A percentile compares a stretch with the other conserved stretches of the same genome.
phyloP scores from a whole-genome alignment of 2,329 filamentous ascomycete genomes.

The Aureobasidium pullulans region DNA sequence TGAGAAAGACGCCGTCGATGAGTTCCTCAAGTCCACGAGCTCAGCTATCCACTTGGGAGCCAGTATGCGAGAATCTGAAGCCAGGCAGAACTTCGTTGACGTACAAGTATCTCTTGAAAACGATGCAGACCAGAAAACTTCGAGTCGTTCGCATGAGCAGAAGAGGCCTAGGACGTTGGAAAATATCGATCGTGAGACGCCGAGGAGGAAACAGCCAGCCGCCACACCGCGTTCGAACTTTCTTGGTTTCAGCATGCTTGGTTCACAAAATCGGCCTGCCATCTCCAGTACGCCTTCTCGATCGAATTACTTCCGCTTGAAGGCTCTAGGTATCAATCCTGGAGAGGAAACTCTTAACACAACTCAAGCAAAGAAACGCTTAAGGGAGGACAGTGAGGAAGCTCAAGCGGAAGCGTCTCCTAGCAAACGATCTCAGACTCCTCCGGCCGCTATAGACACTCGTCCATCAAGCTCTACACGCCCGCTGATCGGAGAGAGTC shows the following conservation, averaged over 20 bases:
- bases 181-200: constrained; percentile 3
- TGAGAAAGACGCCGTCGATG: constrained; percentile 17
- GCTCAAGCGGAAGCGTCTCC: not conserved
- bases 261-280: constrained; percentile 5
- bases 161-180: constrained; percentile 26
- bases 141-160: constrained; percentile 13
- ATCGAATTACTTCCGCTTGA: constrained; percentile 44
- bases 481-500: not conserved
- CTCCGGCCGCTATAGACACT: not conserved
- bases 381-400: constrained; percentile 16
- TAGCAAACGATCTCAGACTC: not conserved
- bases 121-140: not conserved
- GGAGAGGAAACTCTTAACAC: constrained; percentile 24
- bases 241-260: constrained; percentile 21
- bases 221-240: constrained; percentile 24
- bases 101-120: not conserved
- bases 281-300: constrained; percentile 14
- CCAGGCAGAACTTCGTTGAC: not conserved
- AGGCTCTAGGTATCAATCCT: constrained; percentile 42
- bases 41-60: not conserved
- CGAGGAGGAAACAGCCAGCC: constrained; percentile 19
- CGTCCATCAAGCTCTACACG: not conserved
- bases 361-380: constrained; percentile 19
- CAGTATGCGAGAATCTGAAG: not conserved
- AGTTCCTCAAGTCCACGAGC: constrained; percentile 13